Conservation (phyloP, 352 stramenopile species). For the Thalassiosira sp. region DNA sequence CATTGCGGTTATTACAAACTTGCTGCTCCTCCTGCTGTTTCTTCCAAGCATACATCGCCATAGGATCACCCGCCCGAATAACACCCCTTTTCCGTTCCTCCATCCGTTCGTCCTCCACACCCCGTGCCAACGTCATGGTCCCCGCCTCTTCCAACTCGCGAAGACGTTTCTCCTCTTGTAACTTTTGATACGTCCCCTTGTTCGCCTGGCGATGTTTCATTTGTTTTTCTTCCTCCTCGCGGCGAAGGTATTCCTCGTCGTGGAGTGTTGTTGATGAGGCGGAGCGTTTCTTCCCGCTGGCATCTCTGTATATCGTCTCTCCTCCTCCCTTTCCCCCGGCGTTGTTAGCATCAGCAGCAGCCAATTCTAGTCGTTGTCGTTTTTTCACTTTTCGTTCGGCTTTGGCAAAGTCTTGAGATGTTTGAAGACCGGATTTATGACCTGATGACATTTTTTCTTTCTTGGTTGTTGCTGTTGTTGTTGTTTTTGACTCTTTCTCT, state of each 20-base stretch:
- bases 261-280: conserved; percentile 24
- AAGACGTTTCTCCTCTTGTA: conserved; percentile 51
- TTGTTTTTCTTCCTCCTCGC: conserved; percentile 58
- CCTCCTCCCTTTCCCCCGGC: conserved; percentile 39
- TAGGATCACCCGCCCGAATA: conserved; percentile 85
- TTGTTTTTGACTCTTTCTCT: neutral
- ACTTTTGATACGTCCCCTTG: conserved; percentile 77
- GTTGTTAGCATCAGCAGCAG: conserved; percentile 23
- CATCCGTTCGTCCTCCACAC: conserved; percentile 73
- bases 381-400: conserved; percentile 67
- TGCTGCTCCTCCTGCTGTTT: conserved; percentile 52
- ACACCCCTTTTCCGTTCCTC: conserved; percentile 68
- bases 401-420: conserved; percentile 64
- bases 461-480: neutral
- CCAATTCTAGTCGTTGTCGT: conserved; percentile 40
- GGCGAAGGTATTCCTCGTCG: conserved; percentile 57
- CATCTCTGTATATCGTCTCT: conserved; percentile 71
- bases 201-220: conserved; percentile 71
- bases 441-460: conserved; percentile 69
- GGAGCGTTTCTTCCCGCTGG: conserved; percentile 63
- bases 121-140: conserved; percentile 73
- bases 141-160: conserved; percentile 73
- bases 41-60: conserved; percentile 80
- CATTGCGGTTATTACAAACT: neutral
- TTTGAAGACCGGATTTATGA: conserved; percentile 77